Evolutionary conservation across 495 filamentous ascomycete genomes (phyloP).

Genomic region (Tuber microsphaerosporum): DNA sequence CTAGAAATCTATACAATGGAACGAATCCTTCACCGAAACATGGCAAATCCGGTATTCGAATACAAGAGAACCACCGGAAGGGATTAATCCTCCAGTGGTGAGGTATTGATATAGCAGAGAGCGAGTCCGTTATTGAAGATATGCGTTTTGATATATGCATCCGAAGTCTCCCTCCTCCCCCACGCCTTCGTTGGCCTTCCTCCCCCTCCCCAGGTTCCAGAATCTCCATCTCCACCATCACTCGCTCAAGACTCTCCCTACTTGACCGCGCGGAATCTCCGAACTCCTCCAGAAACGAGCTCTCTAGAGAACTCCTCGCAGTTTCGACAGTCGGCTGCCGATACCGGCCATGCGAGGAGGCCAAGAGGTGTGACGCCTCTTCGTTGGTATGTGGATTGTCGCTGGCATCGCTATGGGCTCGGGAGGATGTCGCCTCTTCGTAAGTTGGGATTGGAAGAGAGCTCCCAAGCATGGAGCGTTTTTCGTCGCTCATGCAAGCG

Average conservation of each 20-base stretch:
- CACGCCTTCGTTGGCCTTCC: conserved; percentile 36
- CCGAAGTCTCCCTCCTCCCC: conserved; percentile 49
- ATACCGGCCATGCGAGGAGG: conserved; percentile 49
- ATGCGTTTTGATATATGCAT: conserved; percentile 48
- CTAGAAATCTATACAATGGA: conserved; percentile 62
- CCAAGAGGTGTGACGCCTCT: conserved; percentile 37
- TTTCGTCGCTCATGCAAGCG: conserved; percentile 33
- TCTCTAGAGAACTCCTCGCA: conserved; percentile 55
- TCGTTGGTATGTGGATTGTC: conserved; percentile 24
- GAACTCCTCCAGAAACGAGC: conserved; percentile 42
- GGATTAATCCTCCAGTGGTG: conserved; percentile 37
- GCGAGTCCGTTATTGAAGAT: conserved; percentile 49
- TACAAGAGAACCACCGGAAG: conserved; percentile 32
- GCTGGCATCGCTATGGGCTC: conserved; percentile 49
- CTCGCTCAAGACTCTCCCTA: conserved; percentile 56
- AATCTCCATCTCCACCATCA: conserved; percentile 86
- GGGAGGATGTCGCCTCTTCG: conserved; percentile 73
- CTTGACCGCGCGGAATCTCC: conserved; percentile 43
- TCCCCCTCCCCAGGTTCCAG: conserved; percentile 57
- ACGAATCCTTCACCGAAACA: conserved; percentile 42
- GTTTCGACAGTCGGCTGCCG: conserved; percentile 69
- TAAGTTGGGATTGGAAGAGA: conserved; percentile 83
- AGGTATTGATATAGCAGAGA: conserved; percentile 45
- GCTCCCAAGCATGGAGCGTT: conserved; percentile 33
- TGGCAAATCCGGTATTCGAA: conserved; percentile 36